phyloP scores from a whole-genome alignment of 176 grass and related monocot genomes.

The Pontederia crassipes region DNA sequence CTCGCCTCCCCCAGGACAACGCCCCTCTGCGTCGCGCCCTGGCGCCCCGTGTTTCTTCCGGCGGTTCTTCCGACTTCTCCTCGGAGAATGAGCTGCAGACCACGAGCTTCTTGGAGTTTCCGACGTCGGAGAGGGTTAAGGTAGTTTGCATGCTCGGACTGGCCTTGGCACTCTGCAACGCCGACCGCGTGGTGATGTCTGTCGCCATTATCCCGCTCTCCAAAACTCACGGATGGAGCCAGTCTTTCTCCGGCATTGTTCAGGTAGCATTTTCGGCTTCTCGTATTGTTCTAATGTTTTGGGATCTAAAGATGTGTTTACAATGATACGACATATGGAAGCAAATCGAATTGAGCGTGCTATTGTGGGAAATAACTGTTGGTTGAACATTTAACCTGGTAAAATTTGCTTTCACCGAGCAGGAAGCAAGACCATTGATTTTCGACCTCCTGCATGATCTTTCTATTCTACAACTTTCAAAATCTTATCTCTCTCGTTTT shows the following conservation, averaged over 20 bases:
- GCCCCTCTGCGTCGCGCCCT: too few relatives aligned
- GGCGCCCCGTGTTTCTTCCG: background rate
- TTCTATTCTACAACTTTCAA: background rate
- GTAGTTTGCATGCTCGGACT: slow-evolving; percentile 79
- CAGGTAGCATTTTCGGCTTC: slow-evolving; percentile 42
- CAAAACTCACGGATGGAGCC: slow-evolving; percentile 61
- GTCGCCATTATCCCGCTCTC: slow-evolving; percentile 91
- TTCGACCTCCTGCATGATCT: too few relatives aligned
- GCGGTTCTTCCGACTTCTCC: background rate
- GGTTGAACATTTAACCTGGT: too few relatives aligned
- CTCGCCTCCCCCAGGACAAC: too few relatives aligned
- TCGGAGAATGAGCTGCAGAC: slow-evolving; percentile 10
- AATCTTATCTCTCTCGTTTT: background rate
- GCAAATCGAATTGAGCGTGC: too few relatives aligned
- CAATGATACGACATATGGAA: too few relatives aligned
- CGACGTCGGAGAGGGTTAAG: slow-evolving; percentile 93
- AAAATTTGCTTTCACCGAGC: too few relatives aligned
- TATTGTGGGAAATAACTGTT: too few relatives aligned
- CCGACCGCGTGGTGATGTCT: slow-evolving; percentile 93
- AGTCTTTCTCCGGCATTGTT: slow-evolving; percentile 68
- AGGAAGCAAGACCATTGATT: background rate
- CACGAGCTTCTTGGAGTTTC: slow-evolving; percentile 38
- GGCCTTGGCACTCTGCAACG: slow-evolving; percentile 86
- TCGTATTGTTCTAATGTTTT: background rate
- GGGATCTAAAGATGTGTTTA: background rate